phyloP scores from a whole-genome alignment of 768 basidiomycete genomes.

The Lactarius evosmus region DNA sequence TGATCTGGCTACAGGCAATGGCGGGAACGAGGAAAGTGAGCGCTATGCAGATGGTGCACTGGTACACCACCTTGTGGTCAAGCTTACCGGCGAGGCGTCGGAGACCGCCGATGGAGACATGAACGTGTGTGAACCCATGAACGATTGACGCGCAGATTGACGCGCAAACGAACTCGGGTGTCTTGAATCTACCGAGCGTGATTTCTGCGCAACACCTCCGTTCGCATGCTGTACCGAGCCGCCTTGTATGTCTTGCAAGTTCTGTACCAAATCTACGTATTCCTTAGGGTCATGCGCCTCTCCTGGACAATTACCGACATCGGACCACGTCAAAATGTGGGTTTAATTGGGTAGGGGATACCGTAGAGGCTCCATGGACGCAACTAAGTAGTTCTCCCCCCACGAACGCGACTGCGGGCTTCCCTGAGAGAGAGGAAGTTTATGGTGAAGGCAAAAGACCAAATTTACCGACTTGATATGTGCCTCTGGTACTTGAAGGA shows the following conservation, averaged over 20 bases:
- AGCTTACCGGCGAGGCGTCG: not conserved
- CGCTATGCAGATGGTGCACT: not conserved
- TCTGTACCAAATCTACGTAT: constrained; percentile 24
- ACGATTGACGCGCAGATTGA: not conserved
- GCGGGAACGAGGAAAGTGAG: not conserved
- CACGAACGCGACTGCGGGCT: constrained; percentile 3
- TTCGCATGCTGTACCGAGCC: constrained; percentile 16
- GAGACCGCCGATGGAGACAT: not conserved
- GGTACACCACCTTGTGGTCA: too few species aligned
- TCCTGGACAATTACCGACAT: constrained; percentile 18
- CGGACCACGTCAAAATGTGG: constrained; percentile 16
- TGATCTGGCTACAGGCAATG: not conserved
- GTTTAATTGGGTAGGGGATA: constrained; percentile 12
- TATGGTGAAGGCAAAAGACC: constrained; percentile 7
- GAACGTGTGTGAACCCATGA: too few species aligned
- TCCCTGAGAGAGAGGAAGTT: constrained; percentile 20
- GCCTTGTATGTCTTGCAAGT: constrained; percentile 12
- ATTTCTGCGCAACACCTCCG: constrained; percentile 11
- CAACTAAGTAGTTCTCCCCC: constrained; percentile 4
- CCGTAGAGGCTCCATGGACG: not conserved
- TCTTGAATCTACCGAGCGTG: too few species aligned
- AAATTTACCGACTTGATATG: not conserved
- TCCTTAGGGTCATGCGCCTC: constrained; percentile 19
- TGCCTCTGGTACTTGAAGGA: too few species aligned
- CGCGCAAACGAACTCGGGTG: too few species aligned